A percentile compares a stretch with the other conserved stretches of the same genome.
phyloP scores from a whole-genome alignment of 1,139 yeast genomes.

The Suhomyces ambrosiae region DNA sequence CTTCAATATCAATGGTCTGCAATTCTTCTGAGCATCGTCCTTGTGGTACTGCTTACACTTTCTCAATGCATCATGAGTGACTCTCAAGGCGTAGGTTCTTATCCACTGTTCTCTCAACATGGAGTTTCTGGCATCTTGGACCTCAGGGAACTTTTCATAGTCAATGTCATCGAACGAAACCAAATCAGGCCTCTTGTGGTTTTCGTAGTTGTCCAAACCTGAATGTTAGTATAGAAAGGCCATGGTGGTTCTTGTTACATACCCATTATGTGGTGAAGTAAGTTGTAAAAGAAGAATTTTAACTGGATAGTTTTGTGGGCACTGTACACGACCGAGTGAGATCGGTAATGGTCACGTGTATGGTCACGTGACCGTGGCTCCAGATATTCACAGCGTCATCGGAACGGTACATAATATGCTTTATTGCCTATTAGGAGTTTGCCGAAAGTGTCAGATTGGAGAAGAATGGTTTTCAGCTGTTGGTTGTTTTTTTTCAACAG shows the following conservation, averaged over 20 bases:
- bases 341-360: not conserved
- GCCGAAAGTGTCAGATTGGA: too few species aligned
- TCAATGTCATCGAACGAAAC: conserved; percentile 85
- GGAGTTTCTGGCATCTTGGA: conserved; percentile 73
- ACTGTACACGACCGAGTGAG: conserved; percentile 8
- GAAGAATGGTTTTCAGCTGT: too few species aligned
- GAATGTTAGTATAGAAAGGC: conserved; percentile 16
- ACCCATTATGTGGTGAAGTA: conserved; percentile 12
- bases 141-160: conserved; percentile 64
- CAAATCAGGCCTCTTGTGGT: conserved; percentile 68
- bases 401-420: too few species aligned
- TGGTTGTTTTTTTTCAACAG: too few species aligned
- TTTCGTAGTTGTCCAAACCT: conserved; percentile 44
- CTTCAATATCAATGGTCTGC: conserved; percentile 64
- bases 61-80: conserved; percentile 73
- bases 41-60: conserved; percentile 76
- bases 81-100: conserved; percentile 66
- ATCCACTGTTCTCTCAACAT: conserved; percentile 82
- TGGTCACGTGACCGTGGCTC: not conserved
- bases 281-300: conserved; percentile 23
- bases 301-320: conserved; percentile 21
- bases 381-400: too few species aligned
- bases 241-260: conserved; percentile 1
- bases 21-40: conserved; percentile 74
- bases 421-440: too few species aligned